phyloP scores from a whole-genome alignment of 345 rosid species.

The Brassica cretica region DNA sequence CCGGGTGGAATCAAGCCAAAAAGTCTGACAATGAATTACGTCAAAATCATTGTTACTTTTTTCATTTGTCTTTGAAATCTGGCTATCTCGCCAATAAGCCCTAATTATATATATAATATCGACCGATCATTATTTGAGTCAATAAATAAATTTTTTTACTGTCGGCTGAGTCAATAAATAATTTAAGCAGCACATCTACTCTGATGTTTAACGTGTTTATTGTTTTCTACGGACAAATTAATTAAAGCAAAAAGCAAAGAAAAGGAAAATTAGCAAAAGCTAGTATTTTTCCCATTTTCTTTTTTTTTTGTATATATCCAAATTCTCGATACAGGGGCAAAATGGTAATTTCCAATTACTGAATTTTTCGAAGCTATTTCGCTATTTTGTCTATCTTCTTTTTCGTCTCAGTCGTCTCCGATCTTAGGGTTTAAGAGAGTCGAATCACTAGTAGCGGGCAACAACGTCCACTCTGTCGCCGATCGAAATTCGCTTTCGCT shows the following conservation, averaged over 20 bases:
- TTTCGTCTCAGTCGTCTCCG: neutral
- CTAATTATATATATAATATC: no score
- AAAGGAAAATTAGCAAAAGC: neutral
- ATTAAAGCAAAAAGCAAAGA: neutral
- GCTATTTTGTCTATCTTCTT: neutral
- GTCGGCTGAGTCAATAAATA: neutral
- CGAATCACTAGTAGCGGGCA: neutral
- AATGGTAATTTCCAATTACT: neutral
- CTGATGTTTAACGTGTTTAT: neutral
- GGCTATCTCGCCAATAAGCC: no score
- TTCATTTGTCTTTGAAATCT: no score
- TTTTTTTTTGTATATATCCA: neutral
- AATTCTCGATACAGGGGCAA: neutral
- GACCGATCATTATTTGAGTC: neutral
- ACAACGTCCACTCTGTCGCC: neutral
- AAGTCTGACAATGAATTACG: no score
- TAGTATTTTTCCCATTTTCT: neutral
- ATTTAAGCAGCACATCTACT: neutral
- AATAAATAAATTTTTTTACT: neutral
- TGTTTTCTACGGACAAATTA: neutral
- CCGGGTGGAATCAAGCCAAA: no score
- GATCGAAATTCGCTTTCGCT: constrained; percentile 1
- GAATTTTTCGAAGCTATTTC: neutral
- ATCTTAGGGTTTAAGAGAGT: constrained; percentile 2
- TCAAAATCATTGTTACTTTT: no score